Base-by-base conservation (phyloP, 2,329 filamentous ascomycete species). In the Leptodontidium sp. region DNA sequence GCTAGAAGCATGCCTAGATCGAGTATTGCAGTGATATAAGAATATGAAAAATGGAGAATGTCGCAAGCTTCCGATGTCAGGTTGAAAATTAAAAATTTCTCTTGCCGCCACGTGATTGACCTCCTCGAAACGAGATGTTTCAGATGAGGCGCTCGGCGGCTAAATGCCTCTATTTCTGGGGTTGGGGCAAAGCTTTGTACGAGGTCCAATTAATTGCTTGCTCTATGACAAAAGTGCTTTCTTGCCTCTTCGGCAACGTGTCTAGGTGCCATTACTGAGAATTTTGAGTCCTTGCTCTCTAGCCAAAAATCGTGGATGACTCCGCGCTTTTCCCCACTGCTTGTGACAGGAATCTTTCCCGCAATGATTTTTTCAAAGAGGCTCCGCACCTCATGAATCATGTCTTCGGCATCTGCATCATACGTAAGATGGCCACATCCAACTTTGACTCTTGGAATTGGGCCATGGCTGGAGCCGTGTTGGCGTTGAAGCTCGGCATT, bases 401-500 rank as follows among this genome's bases (percentile, higher is more conserved):
- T 79, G 38, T 77, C 72, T 64, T 79, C 79, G 2, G 77, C 81
- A 71, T 82, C 80, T 1, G 72, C 78, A 11, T 72, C 69, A 43
- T 76, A 73, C 0, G 80, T 83, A 35, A 79, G 74, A 74, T 83
- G 81, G 1, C 80, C 80, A 66, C 79, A 78, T 55, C 75, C 75
- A 57, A 81, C 67, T 57, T 70, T 70, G 29, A 77, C 76, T 67
- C 75, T 72, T 12, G 61, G 55, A 0, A 40, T 40, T 7, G 40
- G 26, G 15, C 69, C 68, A 71, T 76, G 35, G 77, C 72, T 52
- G 68, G 66, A 38, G 66, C 68, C 17, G 74, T 77, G 50, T 65
- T 71, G 64, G 40, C 67, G 35, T 52, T 49, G 67, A 17, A 76
- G 69, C 32, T 74, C 67, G 7, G 65, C 67, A 49, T 82, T 82